Evolutionary conservation across 139 green algal species (phyloP).

Genomic region (Volvox reticuliferus): DNA sequence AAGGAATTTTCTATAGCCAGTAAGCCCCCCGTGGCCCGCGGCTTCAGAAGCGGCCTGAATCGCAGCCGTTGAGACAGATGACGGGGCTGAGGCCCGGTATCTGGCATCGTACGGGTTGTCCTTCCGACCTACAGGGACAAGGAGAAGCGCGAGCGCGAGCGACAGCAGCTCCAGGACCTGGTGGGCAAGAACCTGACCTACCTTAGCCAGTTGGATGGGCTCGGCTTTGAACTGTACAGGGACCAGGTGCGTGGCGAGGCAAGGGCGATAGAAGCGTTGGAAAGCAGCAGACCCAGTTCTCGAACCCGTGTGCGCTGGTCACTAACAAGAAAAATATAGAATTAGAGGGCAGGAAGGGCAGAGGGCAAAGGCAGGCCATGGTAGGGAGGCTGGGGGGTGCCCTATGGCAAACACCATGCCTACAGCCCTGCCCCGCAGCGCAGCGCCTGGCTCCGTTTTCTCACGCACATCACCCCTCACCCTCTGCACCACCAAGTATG

Average conservation of each 20-base stretch:
- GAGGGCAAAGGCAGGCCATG: background rate
- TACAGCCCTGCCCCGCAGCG: no score
- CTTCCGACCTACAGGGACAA: constrained; percentile 49
- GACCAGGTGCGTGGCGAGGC: constrained; percentile 61
- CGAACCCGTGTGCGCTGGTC: no score
- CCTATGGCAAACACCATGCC: no score
- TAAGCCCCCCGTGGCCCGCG: no score
- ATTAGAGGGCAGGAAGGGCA: background rate
- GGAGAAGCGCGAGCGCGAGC: constrained; percentile 87
- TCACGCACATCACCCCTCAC: background rate
- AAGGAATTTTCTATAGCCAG: no score
- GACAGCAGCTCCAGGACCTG: constrained; percentile 93
- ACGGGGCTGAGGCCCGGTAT: no score
- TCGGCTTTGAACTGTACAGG: constrained; percentile 91
- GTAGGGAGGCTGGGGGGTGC: background rate
- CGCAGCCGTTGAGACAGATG: no score
- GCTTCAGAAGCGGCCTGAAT: no score
- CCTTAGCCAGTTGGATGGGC: constrained; percentile 94
- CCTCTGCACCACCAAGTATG: background rate
- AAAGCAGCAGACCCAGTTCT: no score
- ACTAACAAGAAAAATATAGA: no score
- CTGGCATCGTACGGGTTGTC: no score
- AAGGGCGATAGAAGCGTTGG: background rate
- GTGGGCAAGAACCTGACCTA: constrained; percentile 98
- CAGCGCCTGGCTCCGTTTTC: no score